A percentile compares a stretch with the other conserved stretches of the same genome.
phyloP scores from a whole-genome alignment of 495 filamentous ascomycete genomes.

The Pseudevernia furfuracea region DNA sequence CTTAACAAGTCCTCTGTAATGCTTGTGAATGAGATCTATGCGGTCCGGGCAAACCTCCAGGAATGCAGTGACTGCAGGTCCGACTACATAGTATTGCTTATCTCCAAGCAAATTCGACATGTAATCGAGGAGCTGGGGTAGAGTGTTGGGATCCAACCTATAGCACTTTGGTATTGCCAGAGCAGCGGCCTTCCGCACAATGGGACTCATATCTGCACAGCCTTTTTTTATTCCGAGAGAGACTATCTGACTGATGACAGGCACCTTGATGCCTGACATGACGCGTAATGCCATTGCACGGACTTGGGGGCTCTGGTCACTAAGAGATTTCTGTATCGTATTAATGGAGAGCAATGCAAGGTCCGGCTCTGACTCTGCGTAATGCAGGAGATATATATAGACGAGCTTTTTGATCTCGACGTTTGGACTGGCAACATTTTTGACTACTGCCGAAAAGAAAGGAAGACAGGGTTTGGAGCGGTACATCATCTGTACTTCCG shows the following conservation, averaged over 20 bases:
- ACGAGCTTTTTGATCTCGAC: slow-evolving; percentile 95
- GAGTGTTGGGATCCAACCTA: slow-evolving; percentile 75
- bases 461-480: slow-evolving; percentile 70
- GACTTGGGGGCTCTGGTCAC: slow-evolving; percentile 81
- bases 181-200: slow-evolving; percentile 87
- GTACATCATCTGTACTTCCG: slow-evolving; percentile 73
- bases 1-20: slow-evolving; percentile 73
- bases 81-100: slow-evolving; percentile 89
- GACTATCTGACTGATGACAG: slow-evolving; percentile 99
- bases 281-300: slow-evolving; percentile 84
- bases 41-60: slow-evolving; percentile 80
- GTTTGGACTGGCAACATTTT: slow-evolving; percentile 86
- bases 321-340: slow-evolving; percentile 93
- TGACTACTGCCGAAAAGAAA: slow-evolving; percentile 91
- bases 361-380: slow-evolving; percentile 92
- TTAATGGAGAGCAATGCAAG: slow-evolving; percentile 94
- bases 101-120: slow-evolving; percentile 71
- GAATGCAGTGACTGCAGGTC: slow-evolving; percentile 83
- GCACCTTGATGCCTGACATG: slow-evolving; percentile 93
- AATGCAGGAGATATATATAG: slow-evolving; percentile 92
- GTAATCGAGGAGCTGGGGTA: slow-evolving; percentile 77
- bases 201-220: slow-evolving; percentile 84
- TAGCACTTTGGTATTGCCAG: slow-evolving; percentile 97
- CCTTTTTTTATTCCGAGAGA: slow-evolving; percentile 89
- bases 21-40: slow-evolving; percentile 80